A percentile compares a stretch with the other conserved stretches of the same genome.
phyloP scores from a whole-genome alignment of 2,329 filamentous ascomycete genomes.

The Plectosphaerella cucumerina region DNA sequence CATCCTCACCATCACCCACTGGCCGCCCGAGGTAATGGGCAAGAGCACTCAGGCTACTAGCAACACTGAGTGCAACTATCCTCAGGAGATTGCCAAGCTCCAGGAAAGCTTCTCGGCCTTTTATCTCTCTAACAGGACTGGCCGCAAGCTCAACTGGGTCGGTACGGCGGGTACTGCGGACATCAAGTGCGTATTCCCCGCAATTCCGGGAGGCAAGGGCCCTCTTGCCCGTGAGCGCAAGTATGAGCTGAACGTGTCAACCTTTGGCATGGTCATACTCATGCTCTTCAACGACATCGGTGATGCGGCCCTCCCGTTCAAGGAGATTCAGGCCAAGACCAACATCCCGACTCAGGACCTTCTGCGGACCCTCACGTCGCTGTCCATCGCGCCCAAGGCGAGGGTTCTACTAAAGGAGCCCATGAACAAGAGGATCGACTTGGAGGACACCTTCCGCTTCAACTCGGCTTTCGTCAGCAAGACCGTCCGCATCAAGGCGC shows the following conservation, averaged over 20 bases:
- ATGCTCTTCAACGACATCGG: slow-evolving; percentile 80
- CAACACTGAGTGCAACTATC: slow-evolving; percentile 63
- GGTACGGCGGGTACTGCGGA: slow-evolving; percentile 73
- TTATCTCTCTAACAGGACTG: slow-evolving; percentile 83
- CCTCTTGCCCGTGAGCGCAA: slow-evolving; percentile 60
- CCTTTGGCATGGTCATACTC: slow-evolving; percentile 86
- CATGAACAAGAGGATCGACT: slow-evolving; percentile 70
- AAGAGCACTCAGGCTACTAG: slow-evolving; percentile 47
- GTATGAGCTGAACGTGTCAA: slow-evolving; percentile 89
- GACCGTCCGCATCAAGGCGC: slow-evolving; percentile 83
- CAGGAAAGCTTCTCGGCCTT: slow-evolving; percentile 85
- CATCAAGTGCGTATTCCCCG: slow-evolving; percentile 73
- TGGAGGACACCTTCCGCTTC: slow-evolving; percentile 75
- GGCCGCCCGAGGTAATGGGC: slow-evolving; percentile 88
- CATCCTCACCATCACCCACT: slow-evolving; percentile 89
- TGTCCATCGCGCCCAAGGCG: slow-evolving; percentile 80
- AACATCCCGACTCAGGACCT: slow-evolving; percentile 74
- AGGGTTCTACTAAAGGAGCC: slow-evolving; percentile 78
- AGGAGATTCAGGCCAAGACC: slow-evolving; percentile 80
- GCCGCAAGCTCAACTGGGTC: slow-evolving; percentile 82
- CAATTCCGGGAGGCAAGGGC: slow-evolving; percentile 64
- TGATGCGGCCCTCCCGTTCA: slow-evolving; percentile 50
- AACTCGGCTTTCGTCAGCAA: slow-evolving; percentile 80
- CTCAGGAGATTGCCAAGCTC: slow-evolving; percentile 66
- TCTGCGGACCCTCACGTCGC: slow-evolving; percentile 71